Evolutionary conservation across 176 grass and related monocot genomes (phyloP), one percentile per base, ranked within the genome.

Genomic region (Chrysopogon serrulatus): DNA sequence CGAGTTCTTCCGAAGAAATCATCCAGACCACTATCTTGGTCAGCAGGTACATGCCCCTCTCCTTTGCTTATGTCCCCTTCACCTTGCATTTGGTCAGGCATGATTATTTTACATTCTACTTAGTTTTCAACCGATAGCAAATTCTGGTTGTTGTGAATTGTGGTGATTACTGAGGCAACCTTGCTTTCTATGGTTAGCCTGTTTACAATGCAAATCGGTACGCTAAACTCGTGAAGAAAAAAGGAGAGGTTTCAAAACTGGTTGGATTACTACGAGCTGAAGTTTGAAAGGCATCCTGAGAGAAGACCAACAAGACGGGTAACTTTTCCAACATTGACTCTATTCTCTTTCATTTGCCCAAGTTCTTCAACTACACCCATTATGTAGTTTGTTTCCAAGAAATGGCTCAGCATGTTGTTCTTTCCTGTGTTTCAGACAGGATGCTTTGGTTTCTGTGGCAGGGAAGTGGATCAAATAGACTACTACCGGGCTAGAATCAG

Each of bases 201-300:
- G 93, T 98, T 62, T 98, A 95, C 86, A 98, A 98, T 77, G 96
- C 96, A 83, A 98, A 98, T 70, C 87, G 80, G 71, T 98, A 90
- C 56, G 91, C 90, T 76, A 95, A 87, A 81, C 96, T 98, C 4
- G 82, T 98, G 68, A 95, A 86, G 54, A 28, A 84, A 82, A 82
- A 95, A 74, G 47, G 93, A 94, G 51, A 88, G 93, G 34, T 91
- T 98, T 23, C 96, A 95, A 79, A 98, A 98, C 33, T 95, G 93
- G 96, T 70, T 98, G 69, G 96, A 98, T 71, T 98, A 95, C 81
- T 90, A 98, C 65, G 89, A 94, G 42, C 92, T 88, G 32, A 98
- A 98, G 81, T 93, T 88, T 77, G 96, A 95, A 86, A 88, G 93
- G 23, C 89, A 95, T 92, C 91, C 96, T 84, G 87, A 82, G 2